Percentiles rank a stretch among this genome's conserved stretches.
Conservation (phyloP, 2,329 filamentous ascomycete genomes). For the Ascochyta fabae region DNA sequence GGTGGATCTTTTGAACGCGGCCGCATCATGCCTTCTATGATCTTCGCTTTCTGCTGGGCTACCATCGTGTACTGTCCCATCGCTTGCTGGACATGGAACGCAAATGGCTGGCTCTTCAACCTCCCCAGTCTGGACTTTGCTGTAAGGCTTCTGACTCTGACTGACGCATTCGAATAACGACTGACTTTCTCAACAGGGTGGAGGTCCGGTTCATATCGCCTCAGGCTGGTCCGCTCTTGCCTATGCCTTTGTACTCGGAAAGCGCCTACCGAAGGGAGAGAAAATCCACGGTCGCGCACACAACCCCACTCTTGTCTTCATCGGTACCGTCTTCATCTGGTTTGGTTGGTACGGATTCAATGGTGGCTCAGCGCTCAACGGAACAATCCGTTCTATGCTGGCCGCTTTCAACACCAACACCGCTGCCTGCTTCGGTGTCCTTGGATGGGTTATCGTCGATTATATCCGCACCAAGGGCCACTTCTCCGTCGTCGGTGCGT, state of each 20-base stretch:
- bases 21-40: slow-evolving; percentile 67
- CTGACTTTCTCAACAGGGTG: slow-evolving; percentile 41
- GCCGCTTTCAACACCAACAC: slow-evolving; percentile 66
- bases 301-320: slow-evolving; percentile 68
- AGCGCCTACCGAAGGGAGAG: slow-evolving; percentile 59
- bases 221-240: slow-evolving; percentile 68
- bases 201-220: slow-evolving; percentile 69
- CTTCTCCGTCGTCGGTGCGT: slow-evolving; percentile 63
- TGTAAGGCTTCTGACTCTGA: slow-evolving; percentile 28
- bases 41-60: slow-evolving; percentile 69
- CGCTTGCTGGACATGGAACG: slow-evolving; percentile 72
- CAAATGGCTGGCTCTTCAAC: slow-evolving; percentile 68
- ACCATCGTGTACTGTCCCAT: slow-evolving; percentile 70
- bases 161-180: background rate
- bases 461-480: slow-evolving; percentile 59
- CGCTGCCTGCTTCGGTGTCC: slow-evolving; percentile 60
- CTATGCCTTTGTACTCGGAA: slow-evolving; percentile 68
- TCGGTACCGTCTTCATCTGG: slow-evolving; percentile 71
- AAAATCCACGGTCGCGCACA: slow-evolving; percentile 63
- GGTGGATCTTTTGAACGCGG: slow-evolving; percentile 69
- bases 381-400: slow-evolving; percentile 60
- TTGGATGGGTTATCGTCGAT: slow-evolving; percentile 62
- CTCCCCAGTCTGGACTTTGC: slow-evolving; percentile 67
- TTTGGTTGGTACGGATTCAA: slow-evolving; percentile 69
- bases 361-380: slow-evolving; percentile 59